Evolutionary conservation across 768 basidiomycete species (phyloP).

Genomic region (Pholiota molesta): DNA sequence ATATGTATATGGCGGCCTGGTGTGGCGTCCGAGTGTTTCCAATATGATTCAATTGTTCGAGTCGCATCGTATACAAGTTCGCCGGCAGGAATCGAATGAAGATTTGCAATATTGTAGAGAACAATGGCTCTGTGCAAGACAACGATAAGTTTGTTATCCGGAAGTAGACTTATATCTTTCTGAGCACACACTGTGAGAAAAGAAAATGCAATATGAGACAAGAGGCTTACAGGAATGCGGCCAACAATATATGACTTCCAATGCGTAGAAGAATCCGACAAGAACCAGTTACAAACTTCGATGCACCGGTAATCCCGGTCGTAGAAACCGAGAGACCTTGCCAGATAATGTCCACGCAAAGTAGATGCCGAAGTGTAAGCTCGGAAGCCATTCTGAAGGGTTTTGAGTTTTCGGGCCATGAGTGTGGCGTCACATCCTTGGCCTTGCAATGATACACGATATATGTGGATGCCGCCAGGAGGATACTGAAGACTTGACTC

Average conservation of each 20-base stretch:
- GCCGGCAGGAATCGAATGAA: background rate
- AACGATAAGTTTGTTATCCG: background rate
- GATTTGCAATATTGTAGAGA: background rate
- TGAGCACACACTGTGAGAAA: background rate
- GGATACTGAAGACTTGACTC: too few relatives aligned
- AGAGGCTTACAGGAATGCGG: too few relatives aligned
- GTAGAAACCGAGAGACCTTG: background rate
- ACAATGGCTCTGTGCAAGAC: background rate
- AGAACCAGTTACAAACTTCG: background rate
- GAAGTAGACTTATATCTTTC: background rate
- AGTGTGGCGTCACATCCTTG: background rate
- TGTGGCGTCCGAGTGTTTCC: background rate
- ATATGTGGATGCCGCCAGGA: background rate
- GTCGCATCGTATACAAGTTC: background rate
- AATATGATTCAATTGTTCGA: background rate
- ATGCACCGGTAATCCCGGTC: background rate
- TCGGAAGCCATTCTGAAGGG: background rate
- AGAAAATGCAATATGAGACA: too few relatives aligned
- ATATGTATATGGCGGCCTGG: background rate
- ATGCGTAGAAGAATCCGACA: background rate
- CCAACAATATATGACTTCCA: background rate
- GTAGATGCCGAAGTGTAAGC: background rate
- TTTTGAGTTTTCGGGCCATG: background rate
- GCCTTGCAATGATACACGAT: background rate
- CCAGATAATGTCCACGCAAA: background rate